Evolutionary conservation across 1,139 yeast species (phyloP).

Genomic region (Protomyces arabidopsidicola): DNA sequence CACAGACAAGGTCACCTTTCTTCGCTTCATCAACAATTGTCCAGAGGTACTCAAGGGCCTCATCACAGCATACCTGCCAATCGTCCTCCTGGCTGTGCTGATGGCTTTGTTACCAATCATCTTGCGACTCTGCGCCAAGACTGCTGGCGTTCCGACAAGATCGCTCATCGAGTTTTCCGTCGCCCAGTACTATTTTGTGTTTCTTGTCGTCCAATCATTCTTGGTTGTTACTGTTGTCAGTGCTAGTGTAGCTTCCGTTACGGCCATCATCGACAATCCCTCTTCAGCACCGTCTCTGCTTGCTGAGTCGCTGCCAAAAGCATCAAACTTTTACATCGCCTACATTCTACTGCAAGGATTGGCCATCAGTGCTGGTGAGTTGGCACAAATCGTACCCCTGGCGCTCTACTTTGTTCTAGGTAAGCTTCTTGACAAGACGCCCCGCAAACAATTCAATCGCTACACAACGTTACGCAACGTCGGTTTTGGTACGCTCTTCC

Average conservation of each 20-base stretch:
- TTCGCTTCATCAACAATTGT: conserved; percentile 63
- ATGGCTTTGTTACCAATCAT: conserved; percentile 82
- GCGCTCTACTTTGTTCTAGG: conserved; percentile 69
- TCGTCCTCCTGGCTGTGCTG: conserved; percentile 70
- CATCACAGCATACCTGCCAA: conserved; percentile 81
- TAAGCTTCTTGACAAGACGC: conserved; percentile 65
- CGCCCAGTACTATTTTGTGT: conserved; percentile 81
- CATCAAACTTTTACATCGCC: conserved; percentile 74
- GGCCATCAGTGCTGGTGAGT: conserved; percentile 69
- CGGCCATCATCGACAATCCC: conserved; percentile 63
- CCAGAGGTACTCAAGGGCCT: conserved; percentile 69
- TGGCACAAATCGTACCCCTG: conserved; percentile 72
- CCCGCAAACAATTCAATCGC: conserved; percentile 80
- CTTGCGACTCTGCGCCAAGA: conserved; percentile 52
- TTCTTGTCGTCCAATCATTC: conserved; percentile 82
- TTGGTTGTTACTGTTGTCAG: conserved; percentile 76
- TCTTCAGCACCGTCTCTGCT: conserved; percentile 57
- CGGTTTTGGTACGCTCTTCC: conserved; percentile 87
- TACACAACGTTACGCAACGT: conserved; percentile 58
- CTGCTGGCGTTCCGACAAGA: conserved; percentile 64
- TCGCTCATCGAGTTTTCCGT: conserved; percentile 75
- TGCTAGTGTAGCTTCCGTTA: conserved; percentile 71
- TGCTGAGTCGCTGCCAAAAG: conserved; percentile 73
- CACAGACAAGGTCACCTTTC: conserved; percentile 63
- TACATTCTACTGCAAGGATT: conserved; percentile 79